These are phyloP conservation scores for Arthrobotrys entomopaga DNA, from an alignment of 2,329 filamentous ascomycete genomes.

Conservation along the genomic window DNA sequence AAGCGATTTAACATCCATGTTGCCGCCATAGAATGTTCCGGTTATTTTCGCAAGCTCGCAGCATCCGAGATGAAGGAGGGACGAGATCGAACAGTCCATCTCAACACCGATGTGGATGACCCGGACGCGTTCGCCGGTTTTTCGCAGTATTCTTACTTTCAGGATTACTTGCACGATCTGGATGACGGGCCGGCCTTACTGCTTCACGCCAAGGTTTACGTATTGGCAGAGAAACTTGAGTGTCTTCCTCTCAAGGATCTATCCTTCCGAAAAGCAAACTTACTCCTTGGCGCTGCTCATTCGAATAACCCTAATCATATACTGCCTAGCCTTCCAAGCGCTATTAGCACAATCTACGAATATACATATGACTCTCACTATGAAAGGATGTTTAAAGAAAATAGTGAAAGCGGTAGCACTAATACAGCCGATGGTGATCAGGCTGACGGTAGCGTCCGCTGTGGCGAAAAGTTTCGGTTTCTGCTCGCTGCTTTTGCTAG, in stretches of 20 bases:
- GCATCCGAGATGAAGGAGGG: conserved; percentile 27
- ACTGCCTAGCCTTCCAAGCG: not conserved
- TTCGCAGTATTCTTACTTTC: conserved; percentile 28
- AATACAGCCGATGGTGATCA: not conserved
- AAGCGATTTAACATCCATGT: conserved; percentile 20
- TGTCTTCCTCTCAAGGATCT: conserved; percentile 22
- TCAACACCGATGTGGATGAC: conserved; percentile 26
- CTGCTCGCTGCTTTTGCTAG: conserved; percentile 17
- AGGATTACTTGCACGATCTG: conserved; percentile 12
- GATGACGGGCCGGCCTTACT: not conserved
- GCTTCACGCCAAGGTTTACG: conserved; percentile 29
- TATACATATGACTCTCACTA: conserved; percentile 1
- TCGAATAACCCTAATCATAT: not conserved
- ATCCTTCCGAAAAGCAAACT: conserved; percentile 10
- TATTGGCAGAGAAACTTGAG: conserved; percentile 30
- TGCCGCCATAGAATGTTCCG: conserved; percentile 23
- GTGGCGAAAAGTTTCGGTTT: conserved; percentile 9
- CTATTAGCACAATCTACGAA: conserved; percentile 5
- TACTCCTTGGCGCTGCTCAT: not conserved
- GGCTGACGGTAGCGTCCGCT: too few species aligned
- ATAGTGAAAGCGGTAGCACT: not conserved
- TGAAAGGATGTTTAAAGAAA: not conserved
- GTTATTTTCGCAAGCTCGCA: conserved; percentile 23
- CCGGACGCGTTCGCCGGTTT: conserved; percentile 19
- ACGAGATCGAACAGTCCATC: not conserved